These are phyloP conservation scores for Rhizophora apiculata DNA, from an alignment of 345 rosid species.

Conservation along the genomic window DNA sequence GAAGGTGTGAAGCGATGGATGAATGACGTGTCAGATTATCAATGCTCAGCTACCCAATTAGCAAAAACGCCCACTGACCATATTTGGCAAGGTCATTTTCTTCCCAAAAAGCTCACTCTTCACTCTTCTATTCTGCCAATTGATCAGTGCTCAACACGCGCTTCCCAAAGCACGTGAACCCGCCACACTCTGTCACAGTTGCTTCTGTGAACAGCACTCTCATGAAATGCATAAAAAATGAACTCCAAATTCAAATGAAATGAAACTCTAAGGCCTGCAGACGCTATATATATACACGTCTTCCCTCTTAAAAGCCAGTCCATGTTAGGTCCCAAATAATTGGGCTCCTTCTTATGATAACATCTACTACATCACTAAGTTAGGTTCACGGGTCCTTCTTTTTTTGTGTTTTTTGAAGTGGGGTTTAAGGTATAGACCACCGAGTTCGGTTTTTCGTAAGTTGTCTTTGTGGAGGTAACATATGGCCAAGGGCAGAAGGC, in stretches of 20 bases:
- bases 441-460: neutral
- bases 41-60: neutral
- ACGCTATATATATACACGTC: slow-evolving; percentile 35
- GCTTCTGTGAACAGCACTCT: neutral
- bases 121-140: neutral
- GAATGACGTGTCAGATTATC: neutral
- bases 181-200: slow-evolving; percentile 11
- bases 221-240: slow-evolving; percentile 43
- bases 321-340: slow-evolving; percentile 20
- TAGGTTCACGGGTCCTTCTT: no score
- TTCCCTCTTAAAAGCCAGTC: slow-evolving; percentile 10
- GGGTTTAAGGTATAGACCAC: neutral
- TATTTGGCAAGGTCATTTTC: slow-evolving; percentile 2
- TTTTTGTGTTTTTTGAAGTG: neutral
- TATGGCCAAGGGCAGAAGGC: slow-evolving; percentile 71
- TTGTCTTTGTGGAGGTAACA: slow-evolving; percentile 1
- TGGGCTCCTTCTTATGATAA: slow-evolving; percentile 20
- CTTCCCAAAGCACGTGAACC: neutral
- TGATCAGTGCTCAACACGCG: slow-evolving; percentile 2
- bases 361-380: neutral
- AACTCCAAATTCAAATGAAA: slow-evolving; percentile 55
- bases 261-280: slow-evolving; percentile 5
- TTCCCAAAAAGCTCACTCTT: neutral
- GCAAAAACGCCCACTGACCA: neutral
- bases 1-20: neutral